phyloP scores from a whole-genome alignment of 441 rosid genomes.

The Bruguiera hainesii region DNA sequence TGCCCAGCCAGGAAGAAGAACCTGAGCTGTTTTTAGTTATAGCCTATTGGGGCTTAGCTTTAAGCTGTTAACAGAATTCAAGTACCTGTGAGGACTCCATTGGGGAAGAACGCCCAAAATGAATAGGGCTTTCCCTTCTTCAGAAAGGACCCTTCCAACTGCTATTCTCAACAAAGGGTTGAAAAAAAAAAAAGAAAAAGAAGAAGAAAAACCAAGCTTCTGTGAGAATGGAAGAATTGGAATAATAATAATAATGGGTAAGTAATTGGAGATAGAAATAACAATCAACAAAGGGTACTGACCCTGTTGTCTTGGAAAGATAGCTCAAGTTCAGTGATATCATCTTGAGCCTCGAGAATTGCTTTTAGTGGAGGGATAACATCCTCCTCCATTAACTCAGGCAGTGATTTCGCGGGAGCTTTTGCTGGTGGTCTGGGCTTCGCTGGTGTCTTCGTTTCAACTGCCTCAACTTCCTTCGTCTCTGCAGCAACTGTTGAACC shows the following conservation, averaged over 20 bases:
- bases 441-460: slow-evolving; percentile 30
- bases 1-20: slow-evolving; percentile 18
- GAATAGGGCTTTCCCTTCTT: slow-evolving; percentile 52
- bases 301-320: slow-evolving; percentile 77
- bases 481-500: slow-evolving; percentile 40
- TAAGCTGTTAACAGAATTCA: neutral
- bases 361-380: slow-evolving; percentile 70
- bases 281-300: neutral
- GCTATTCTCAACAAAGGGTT: slow-evolving; percentile 8
- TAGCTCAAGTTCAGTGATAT: slow-evolving; percentile 54
- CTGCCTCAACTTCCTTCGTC: slow-evolving; percentile 42
- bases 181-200: too few relatives aligned
- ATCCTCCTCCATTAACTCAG: slow-evolving; percentile 83
- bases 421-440: slow-evolving; percentile 72
- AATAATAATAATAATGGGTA: too few relatives aligned
- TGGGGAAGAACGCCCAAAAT: slow-evolving; percentile 94
- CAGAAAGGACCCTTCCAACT: slow-evolving; percentile 78
- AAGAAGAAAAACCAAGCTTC: too few relatives aligned
- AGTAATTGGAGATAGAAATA: too few relatives aligned
- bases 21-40: neutral
- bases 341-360: slow-evolving; percentile 65
- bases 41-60: neutral
- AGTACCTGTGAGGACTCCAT: slow-evolving; percentile 61
- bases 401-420: slow-evolving; percentile 58
- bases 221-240: too few relatives aligned